Evolutionary conservation across 208 protist genomes (phyloP).

Genomic region (Trichomonas gallinae): DNA sequence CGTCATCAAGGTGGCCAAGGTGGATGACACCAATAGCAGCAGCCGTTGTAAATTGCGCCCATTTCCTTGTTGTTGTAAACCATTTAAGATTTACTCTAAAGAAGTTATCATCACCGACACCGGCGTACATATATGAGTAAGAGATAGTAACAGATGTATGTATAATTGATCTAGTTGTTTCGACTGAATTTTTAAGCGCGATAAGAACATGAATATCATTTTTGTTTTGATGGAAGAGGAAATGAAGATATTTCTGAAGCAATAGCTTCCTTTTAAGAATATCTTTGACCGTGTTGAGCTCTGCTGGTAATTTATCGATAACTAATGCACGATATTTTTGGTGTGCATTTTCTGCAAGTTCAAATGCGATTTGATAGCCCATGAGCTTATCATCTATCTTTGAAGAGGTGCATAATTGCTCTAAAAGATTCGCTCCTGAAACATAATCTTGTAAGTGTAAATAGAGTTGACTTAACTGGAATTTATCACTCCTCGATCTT

Average conservation of each 20-base stretch:
- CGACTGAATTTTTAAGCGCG: not conserved
- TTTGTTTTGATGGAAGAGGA: not conserved
- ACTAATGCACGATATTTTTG: not conserved
- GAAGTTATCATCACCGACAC: not conserved
- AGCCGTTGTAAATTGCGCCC: not conserved
- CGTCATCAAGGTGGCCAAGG: not conserved
- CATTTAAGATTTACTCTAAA: not conserved
- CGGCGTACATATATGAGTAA: not conserved
- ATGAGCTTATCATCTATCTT: not conserved
- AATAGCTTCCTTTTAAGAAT: not conserved
- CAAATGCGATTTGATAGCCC: not conserved
- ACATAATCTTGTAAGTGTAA: not conserved
- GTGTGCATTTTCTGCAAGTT: conserved; percentile 19
- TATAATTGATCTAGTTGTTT: not conserved
- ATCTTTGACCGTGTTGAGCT: not conserved
- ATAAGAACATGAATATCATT: not conserved
- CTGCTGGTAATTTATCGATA: not conserved
- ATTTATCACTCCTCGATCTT: not conserved
- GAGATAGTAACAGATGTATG: not conserved
- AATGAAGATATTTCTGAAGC: not conserved
- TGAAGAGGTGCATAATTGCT: not conserved
- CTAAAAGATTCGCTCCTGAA: not conserved
- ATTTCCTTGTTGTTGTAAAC: not conserved
- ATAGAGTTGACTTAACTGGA: not conserved
- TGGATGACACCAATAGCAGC: not conserved